Percentiles rank a stretch among this genome's conserved stretches.
phyloP scores from a whole-genome alignment of 2,329 filamentous ascomycete genomes.

The Clonostachys solani region DNA sequence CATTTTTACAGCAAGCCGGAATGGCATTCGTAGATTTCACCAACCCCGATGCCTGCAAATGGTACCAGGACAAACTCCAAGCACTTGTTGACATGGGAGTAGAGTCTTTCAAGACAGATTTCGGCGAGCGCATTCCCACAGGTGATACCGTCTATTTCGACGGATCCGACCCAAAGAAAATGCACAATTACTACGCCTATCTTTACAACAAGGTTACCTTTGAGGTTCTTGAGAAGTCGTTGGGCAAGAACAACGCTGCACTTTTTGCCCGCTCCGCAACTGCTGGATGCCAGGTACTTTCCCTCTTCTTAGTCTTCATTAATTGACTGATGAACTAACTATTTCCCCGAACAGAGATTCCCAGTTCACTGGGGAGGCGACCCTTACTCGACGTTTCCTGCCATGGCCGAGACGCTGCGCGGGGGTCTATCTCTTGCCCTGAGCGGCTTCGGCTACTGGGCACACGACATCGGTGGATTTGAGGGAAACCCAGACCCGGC shows the following conservation, averaged over 20 bases:
- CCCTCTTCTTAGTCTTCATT: no score
- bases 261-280: conserved; percentile 63
- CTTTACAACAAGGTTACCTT: conserved; percentile 63
- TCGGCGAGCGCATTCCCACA: conserved; percentile 67
- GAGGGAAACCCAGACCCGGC: conserved; percentile 62
- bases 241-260: conserved; percentile 31
- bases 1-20: conserved; percentile 52
- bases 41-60: conserved; percentile 61
- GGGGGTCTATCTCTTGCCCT: conserved; percentile 61
- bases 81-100: conserved; percentile 64
- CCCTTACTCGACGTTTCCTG: conserved; percentile 69
- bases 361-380: conserved; percentile 72
- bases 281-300: conserved; percentile 56
- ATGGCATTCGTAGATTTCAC: conserved; percentile 75
- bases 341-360: conserved; percentile 27
- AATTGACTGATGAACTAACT: no score
- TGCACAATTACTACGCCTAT: conserved; percentile 75
- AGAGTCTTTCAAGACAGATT: conserved; percentile 72
- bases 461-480: conserved; percentile 67
- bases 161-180: conserved; percentile 53
- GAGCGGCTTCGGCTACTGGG: conserved; percentile 64
- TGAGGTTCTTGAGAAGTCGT: conserved; percentile 39
- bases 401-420: conserved; percentile 66
- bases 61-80: conserved; percentile 59
- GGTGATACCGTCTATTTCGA: conserved; percentile 57